These are phyloP conservation scores for Ziziphus jujuba DNA, from an alignment of 306 rosid genomes.

Conservation along the genomic window DNA sequence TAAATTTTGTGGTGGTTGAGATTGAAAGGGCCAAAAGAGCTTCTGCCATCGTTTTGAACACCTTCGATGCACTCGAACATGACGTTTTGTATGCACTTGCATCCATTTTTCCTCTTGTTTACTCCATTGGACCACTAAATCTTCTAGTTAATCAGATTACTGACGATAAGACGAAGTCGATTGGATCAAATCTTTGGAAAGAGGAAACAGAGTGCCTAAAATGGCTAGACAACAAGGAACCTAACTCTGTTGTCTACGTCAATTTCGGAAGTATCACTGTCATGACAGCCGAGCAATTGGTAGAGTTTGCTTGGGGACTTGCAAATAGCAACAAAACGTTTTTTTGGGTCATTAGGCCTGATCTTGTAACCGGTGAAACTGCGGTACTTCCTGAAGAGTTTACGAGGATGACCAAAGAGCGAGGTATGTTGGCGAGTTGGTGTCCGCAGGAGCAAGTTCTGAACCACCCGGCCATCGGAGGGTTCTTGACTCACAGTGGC, in stretches of 20 bases:
- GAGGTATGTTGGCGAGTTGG: conserved; percentile 53
- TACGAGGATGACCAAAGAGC: conserved; percentile 25
- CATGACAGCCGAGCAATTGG: conserved; percentile 47
- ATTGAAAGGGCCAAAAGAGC: conserved; percentile 37
- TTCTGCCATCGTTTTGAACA: conserved; percentile 58
- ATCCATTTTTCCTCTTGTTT: conserved; percentile 43
- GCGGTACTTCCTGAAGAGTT: conserved; percentile 44
- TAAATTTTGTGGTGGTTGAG: neutral
- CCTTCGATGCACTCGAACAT: conserved; percentile 50
- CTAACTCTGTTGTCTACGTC: conserved; percentile 55
- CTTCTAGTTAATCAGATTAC: conserved; percentile 29
- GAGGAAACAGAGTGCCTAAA: conserved; percentile 53
- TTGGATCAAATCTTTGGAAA: conserved; percentile 66
- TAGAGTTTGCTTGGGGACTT: conserved; percentile 77
- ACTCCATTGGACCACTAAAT: conserved; percentile 61
- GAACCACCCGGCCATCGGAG: conserved; percentile 53
- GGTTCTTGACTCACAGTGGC: conserved; percentile 66
- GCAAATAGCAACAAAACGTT: conserved; percentile 47
- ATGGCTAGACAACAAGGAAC: conserved; percentile 53
- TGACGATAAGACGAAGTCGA: neutral
- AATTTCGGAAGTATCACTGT: conserved; percentile 73
- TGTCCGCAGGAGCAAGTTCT: conserved; percentile 65
- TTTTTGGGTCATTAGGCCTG: conserved; percentile 62
- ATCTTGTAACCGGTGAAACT: conserved; percentile 39
- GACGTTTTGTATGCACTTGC: conserved; percentile 31